These are phyloP conservation scores for Colletotrichum sp. DNA, from an alignment of 2,329 filamentous ascomycete genomes.

Conservation along the genomic window DNA sequence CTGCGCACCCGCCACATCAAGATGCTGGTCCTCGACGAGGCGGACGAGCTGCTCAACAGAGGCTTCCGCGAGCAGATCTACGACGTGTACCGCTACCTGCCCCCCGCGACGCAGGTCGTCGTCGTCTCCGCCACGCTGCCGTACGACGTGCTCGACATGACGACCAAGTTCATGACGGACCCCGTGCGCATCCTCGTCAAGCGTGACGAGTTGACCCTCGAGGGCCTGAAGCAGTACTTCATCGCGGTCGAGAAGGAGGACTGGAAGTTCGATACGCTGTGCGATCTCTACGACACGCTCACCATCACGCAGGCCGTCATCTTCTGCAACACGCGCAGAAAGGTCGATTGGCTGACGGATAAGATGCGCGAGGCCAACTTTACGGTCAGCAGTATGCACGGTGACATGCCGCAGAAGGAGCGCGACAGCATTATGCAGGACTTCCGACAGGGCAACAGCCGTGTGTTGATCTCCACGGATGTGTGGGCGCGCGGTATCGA, in stretches of 20 bases:
- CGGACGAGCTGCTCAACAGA: constrained; percentile 77
- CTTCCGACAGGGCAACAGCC: constrained; percentile 94
- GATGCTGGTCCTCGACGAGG: constrained; percentile 68
- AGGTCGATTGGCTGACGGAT: constrained; percentile 99
- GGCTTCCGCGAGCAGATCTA: constrained; percentile 99
- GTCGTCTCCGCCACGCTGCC: constrained; percentile 96
- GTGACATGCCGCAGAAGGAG: constrained; percentile 98
- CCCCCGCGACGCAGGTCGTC: constrained; percentile 96
- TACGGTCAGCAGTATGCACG: constrained; percentile 98
- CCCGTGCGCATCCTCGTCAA: constrained; percentile 96
- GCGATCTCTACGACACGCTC: constrained; percentile 97
- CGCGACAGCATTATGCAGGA: constrained; percentile 99
- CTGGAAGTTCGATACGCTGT: constrained; percentile 99
- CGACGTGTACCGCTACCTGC: constrained; percentile 96
- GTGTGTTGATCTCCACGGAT: constrained; percentile 96
- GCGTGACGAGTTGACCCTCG: constrained; percentile 96
- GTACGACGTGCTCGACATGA: constrained; percentile 98
- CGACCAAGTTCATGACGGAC: constrained; percentile 99
- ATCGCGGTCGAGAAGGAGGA: constrained; percentile 99
- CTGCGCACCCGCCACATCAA: constrained; percentile 67
- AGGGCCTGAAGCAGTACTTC: constrained; percentile 98
- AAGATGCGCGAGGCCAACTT: constrained; percentile 99
- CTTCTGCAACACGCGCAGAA: constrained; percentile 98
- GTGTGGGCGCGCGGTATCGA: constrained; percentile 99
- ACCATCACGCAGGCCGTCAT: constrained; percentile 99